A percentile compares a stretch with the other conserved stretches of the same genome.
phyloP scores from a whole-genome alignment of 2,329 filamentous ascomycete species.

The Penicillium digitatum region DNA sequence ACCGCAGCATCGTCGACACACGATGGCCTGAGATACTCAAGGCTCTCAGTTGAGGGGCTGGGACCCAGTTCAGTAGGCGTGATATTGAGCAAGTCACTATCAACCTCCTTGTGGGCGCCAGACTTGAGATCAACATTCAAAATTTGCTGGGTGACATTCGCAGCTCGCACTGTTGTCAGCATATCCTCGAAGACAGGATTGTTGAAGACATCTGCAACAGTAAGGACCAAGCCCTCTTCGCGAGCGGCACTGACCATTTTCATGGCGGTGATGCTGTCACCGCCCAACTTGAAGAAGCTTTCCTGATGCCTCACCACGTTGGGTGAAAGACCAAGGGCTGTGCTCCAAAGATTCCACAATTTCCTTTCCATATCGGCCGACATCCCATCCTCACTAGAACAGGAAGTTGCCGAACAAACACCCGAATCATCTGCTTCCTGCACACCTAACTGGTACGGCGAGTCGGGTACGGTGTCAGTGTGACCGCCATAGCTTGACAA shows the following conservation, averaged over 20 bases:
- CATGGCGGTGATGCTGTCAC: conserved; percentile 43
- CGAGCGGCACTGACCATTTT: conserved; percentile 41
- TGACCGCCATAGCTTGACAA: conserved; percentile 15
- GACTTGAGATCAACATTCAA: conserved; percentile 22
- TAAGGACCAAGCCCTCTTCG: conserved; percentile 39
- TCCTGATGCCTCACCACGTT: conserved; percentile 35
- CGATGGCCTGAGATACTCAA: conserved; percentile 25
- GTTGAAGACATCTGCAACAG: conserved; percentile 44
- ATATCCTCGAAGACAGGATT: conserved; percentile 42
- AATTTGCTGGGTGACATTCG: conserved; percentile 23
- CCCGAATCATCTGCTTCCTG: conserved; percentile 22
- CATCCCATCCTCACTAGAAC: conserved; percentile 29
- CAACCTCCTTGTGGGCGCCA: conserved; percentile 12
- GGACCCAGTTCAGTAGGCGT: conserved; percentile 12
- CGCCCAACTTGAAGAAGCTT: conserved; percentile 44
- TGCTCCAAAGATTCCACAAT: conserved; percentile 40
- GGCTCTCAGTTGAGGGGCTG: conserved; percentile 23
- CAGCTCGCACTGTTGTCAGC: conserved; percentile 30
- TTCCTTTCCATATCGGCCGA: conserved; percentile 32
- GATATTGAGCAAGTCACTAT: conserved; percentile 15
- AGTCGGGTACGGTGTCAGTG: conserved; percentile 16
- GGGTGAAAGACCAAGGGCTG: conserved; percentile 33
- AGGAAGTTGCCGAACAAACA: conserved; percentile 29
- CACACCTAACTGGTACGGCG: conserved; percentile 16
- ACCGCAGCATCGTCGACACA: conserved; percentile 41